These are phyloP conservation scores for Monilinia vaccinii-corymbosi DNA, from an alignment of 2,329 filamentous ascomycete genomes.

Conservation along the genomic window DNA sequence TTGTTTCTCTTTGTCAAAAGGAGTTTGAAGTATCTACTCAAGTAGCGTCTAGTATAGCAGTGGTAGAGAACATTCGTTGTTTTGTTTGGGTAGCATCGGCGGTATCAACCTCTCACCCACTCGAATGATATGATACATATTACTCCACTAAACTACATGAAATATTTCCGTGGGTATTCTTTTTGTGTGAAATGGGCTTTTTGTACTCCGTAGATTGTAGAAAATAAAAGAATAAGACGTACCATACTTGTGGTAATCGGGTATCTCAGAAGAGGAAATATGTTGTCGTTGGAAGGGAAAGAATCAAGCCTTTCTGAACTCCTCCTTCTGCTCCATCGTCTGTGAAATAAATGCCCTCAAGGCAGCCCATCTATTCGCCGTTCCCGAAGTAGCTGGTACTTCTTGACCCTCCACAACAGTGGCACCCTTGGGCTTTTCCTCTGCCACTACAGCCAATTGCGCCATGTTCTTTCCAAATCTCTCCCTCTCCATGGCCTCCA, in stretches of 20 bases:
- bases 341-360: conserved; percentile 65
- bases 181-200: neutral
- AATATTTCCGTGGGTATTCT: neutral
- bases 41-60: too few relatives aligned
- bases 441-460: conserved; percentile 40
- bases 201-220: neutral
- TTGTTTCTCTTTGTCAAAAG: neutral
- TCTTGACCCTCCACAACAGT: conserved; percentile 9
- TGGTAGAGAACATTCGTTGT: neutral
- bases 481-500: conserved; percentile 74
- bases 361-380: conserved; percentile 65
- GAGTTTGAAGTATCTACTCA: neutral
- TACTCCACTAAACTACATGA: neutral
- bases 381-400: conserved; percentile 27
- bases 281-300: neutral
- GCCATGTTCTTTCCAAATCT: conserved; percentile 79
- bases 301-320: conserved; percentile 41
- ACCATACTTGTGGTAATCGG: conserved; percentile 9
- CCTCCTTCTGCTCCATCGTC: conserved; percentile 83
- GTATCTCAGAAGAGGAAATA: conserved; percentile 7
- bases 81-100: neutral
- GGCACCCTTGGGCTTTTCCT: conserved; percentile 6
- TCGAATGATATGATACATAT: conserved; percentile 1
- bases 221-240: conserved; percentile 3
- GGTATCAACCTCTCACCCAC: neutral